Base-by-base conservation (phyloP, 1,284 basidiomycete species). In the Grifola frondosa region DNA sequence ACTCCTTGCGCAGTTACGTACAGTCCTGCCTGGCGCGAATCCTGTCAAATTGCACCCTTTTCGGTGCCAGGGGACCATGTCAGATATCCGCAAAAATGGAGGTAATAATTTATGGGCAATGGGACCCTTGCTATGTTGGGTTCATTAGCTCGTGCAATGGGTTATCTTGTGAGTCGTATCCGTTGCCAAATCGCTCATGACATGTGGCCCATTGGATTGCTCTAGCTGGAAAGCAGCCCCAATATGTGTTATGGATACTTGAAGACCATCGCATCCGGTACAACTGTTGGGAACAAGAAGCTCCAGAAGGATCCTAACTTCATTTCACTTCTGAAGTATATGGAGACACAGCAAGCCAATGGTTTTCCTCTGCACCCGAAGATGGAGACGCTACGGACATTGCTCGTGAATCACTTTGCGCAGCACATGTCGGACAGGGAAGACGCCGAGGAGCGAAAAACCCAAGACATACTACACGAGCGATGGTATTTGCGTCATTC, bases 401-500 rank as follows among this genome's bases (percentile, higher is more conserved):
- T 97, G 25, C 71, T 94, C 2, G 69, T 94, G 7, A 79, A 89
- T 28, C 88, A 97, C 62, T 96, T 97, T 59, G 81, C 76, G 7
- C 68, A 79, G 53, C 71, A 74, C 28, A 66, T 81, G 36, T 67
- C 71, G 24, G 77, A 82, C 46, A 67, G 58, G 8, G 68, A 75
- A 26, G 75, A 73, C 5, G 64, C 56, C 9, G 73, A 65, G 16
- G 67, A 63, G 29, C 63, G 67, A 31, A 62, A 61, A 46, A 48
- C 50, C 43, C 20, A 43, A 40, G 11, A 42, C 10, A 13, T 33
- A 25, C 21, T 75, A 46, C 92, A 0, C 78, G 87, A 47, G 90
- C 87, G n/a, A 99, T 99, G 90, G 89, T 99, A 2, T 99, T 99
- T 60, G 91, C 90, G 46, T 87, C 88, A 5, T 95, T 81, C 61